These are phyloP conservation scores for Verbena officinalis DNA, from an alignment of 257 asterid species.

Conservation along the genomic window DNA sequence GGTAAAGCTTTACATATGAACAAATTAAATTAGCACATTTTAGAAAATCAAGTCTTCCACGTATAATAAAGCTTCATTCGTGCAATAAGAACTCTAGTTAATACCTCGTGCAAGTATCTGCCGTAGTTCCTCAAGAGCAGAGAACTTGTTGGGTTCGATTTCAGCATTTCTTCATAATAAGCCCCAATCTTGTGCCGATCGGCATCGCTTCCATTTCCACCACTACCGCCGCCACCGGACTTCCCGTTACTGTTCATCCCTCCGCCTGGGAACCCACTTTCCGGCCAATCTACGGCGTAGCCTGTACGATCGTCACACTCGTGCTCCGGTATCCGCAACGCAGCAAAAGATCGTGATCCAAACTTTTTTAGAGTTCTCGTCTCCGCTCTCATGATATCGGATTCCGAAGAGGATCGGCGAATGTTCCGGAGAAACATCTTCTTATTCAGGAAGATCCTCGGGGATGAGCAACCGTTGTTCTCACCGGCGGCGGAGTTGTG, in stretches of 20 bases:
- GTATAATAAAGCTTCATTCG: background rate
- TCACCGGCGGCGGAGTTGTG: slow-evolving; percentile 22
- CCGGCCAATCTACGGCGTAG: slow-evolving; percentile 25
- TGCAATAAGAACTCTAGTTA: background rate
- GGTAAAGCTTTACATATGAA: background rate
- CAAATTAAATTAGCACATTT: background rate
- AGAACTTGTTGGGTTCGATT: slow-evolving; percentile 53
- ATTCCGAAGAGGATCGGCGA: slow-evolving; percentile 46
- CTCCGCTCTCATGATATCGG: slow-evolving; percentile 38
- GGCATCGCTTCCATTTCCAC: slow-evolving; percentile 24
- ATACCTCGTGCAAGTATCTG: slow-evolving; percentile 76
- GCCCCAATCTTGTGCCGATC: slow-evolving; percentile 42
- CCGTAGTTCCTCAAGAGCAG: slow-evolving; percentile 72
- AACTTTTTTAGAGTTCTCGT: slow-evolving; percentile 26
- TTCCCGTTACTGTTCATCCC: slow-evolving; percentile 40
- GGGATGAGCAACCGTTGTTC: slow-evolving; percentile 27
- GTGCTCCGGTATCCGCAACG: slow-evolving; percentile 39
- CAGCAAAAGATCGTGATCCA: slow-evolving; percentile 40
- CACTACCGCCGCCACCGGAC: slow-evolving; percentile 41
- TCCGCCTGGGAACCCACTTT: no score
- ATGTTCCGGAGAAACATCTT: slow-evolving; percentile 32
- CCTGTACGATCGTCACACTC: slow-evolving; percentile 32
- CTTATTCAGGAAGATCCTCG: slow-evolving; percentile 31
- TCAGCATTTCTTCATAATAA: slow-evolving; percentile 58
- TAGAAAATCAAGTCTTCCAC: background rate